These are phyloP conservation scores for Phytopythium ostracodes DNA, from an alignment of 352 stramenopile species.

Conservation along the genomic window DNA sequence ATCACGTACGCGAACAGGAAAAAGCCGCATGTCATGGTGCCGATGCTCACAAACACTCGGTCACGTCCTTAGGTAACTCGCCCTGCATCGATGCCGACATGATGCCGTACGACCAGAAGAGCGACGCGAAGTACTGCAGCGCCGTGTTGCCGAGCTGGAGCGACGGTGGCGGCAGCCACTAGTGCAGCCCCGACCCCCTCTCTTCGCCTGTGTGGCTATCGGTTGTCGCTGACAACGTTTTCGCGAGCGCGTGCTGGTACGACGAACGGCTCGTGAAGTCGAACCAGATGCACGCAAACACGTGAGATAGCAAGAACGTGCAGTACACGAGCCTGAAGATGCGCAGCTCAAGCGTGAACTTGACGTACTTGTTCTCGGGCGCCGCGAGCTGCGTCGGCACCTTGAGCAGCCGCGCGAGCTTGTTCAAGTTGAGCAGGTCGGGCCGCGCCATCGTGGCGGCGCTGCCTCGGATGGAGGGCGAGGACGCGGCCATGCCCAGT, in stretches of 20 bases:
- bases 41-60: constrained; percentile 50
- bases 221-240: not conserved
- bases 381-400: constrained; percentile 44
- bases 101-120: constrained; percentile 71
- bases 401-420: constrained; percentile 52
- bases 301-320: constrained; percentile 56
- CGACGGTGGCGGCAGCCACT: constrained; percentile 29
- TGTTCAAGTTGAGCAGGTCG: constrained; percentile 68
- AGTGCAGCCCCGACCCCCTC: not conserved
- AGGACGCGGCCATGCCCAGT: constrained; percentile 24
- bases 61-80: constrained; percentile 42
- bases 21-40: constrained; percentile 60
- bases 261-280: constrained; percentile 27
- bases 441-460: constrained; percentile 7
- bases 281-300: constrained; percentile 59
- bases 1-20: constrained; percentile 76
- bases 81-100: constrained; percentile 55
- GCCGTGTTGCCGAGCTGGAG: constrained; percentile 21
- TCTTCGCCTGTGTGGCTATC: not conserved
- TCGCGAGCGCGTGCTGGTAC: constrained; percentile 5
- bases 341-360: constrained; percentile 51
- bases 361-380: constrained; percentile 61
- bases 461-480: not conserved
- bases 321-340: constrained; percentile 79
- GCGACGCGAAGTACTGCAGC: constrained; percentile 53